Conservation (phyloP, 2,329 filamentous ascomycete genomes). For the Exserohilum rostratum region DNA sequence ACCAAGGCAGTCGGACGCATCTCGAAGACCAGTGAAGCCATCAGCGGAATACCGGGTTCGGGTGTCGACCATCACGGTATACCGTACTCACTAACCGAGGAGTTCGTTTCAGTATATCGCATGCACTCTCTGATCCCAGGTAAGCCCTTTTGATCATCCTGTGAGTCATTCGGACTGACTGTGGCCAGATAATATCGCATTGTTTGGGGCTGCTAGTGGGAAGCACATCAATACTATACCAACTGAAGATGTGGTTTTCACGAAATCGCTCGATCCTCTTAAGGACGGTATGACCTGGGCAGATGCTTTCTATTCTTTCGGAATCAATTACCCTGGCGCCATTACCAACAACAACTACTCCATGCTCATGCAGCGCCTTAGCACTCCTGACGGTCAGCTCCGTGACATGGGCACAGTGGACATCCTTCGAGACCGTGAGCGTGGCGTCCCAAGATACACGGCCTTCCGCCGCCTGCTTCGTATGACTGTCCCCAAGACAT, state of each 20-base stretch:
- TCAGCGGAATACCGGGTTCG: constrained; percentile 52
- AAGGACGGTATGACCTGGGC: constrained; percentile 22
- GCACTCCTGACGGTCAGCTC: constrained; percentile 52
- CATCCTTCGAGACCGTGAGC: too few relatives aligned
- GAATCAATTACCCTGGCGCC: constrained; percentile 57
- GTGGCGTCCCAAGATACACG: constrained; percentile 54
- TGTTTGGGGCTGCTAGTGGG: constrained; percentile 41
- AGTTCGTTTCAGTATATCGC: constrained; percentile 54
- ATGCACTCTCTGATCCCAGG: constrained; percentile 54
- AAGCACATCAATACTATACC: constrained; percentile 34
- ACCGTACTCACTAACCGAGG: constrained; percentile 53
- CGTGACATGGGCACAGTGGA: too few relatives aligned
- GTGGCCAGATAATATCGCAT: constrained; percentile 48
- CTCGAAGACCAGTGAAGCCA: constrained; percentile 47
- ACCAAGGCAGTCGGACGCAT: constrained; percentile 52
- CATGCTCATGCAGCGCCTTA: constrained; percentile 50
- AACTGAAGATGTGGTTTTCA: constrained; percentile 34
- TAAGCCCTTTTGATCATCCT: too few relatives aligned
- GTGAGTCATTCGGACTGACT: too few relatives aligned
- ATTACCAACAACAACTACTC: constrained; percentile 53
- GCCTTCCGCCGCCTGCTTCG: too few relatives aligned
- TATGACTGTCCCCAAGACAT: too few relatives aligned
- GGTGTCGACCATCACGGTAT: constrained; percentile 46
- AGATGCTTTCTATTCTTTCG: constrained; percentile 53
- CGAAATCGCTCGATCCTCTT: constrained; percentile 43